Evolutionary conservation across 2,329 filamentous ascomycete species (phyloP).

Genomic region (Colletotrichum godetiae): DNA sequence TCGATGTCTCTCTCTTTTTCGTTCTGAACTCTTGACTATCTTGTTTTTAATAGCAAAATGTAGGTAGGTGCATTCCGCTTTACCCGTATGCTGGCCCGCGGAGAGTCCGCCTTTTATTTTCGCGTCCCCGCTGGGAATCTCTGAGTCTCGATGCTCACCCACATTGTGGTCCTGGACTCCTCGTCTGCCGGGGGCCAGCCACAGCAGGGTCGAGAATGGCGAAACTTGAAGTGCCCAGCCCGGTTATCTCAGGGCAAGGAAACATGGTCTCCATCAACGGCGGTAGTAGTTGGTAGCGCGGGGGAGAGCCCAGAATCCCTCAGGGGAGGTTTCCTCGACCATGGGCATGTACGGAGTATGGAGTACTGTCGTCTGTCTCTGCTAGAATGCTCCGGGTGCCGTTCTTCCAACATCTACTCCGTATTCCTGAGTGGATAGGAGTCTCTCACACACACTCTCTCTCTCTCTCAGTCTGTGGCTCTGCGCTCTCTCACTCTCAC

Average conservation of each 20-base stretch:
- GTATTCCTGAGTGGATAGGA: background rate
- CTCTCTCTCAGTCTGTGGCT: background rate
- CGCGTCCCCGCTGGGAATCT: background rate
- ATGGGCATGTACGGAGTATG: background rate
- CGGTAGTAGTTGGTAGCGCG: background rate
- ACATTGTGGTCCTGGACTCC: background rate
- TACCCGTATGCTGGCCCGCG: no score
- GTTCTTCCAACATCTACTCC: background rate
- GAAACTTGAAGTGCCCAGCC: background rate
- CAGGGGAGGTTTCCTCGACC: background rate
- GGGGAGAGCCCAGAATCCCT: background rate
- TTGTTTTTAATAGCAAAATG: background rate
- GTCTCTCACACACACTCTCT: background rate
- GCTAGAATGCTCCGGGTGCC: background rate
- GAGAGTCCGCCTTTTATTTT: background rate
- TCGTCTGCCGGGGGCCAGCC: background rate
- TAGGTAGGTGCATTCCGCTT: no score
- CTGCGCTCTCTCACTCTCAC: background rate
- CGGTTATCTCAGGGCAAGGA: background rate
- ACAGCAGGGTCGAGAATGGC: background rate
- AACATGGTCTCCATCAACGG: background rate
- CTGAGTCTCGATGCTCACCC: background rate
- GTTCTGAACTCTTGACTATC: background rate
- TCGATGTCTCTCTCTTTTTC: background rate
- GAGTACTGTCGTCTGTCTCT: background rate